A percentile compares a stretch with the other conserved stretches of the same genome.
phyloP scores from a whole-genome alignment of 176 grass and related monocot species.

The Carex parvula region DNA sequence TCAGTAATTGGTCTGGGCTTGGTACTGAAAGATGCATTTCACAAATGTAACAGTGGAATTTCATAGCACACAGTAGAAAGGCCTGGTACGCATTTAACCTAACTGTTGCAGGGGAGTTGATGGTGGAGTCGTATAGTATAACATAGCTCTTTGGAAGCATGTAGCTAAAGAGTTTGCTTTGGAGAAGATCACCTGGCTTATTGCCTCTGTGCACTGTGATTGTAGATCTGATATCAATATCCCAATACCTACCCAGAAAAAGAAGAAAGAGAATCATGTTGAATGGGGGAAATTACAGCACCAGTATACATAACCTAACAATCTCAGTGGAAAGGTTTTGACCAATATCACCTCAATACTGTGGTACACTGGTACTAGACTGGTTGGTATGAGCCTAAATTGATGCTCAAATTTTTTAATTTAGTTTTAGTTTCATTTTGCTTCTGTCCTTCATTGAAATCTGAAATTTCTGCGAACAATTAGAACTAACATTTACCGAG shows the following conservation, averaged over 20 bases:
- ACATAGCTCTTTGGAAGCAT: constrained; percentile 81
- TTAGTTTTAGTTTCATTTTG: neutral
- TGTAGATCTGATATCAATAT: constrained; percentile 54
- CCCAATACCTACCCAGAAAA: constrained; percentile 64
- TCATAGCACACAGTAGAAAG: constrained; percentile 89
- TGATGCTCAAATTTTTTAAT: neutral
- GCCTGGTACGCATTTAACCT: constrained; percentile 76
- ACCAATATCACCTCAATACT: constrained; percentile 4
- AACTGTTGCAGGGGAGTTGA: constrained; percentile 62
- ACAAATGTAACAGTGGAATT: constrained; percentile 75
- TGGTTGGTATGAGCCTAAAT: neutral
- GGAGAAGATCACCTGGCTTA: constrained; percentile 40
- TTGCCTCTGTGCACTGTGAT: constrained; percentile 50
- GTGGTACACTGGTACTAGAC: neutral
- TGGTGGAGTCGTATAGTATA: constrained; percentile 76
- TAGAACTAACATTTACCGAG: constrained; percentile 44
- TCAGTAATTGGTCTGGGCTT: constrained; percentile 36
- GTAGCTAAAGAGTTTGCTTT: constrained; percentile 48
- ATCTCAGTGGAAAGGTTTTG: neutral
- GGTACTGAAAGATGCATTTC: constrained; percentile 31
- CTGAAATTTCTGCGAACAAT: neutral
- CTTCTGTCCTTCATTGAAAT: neutral
- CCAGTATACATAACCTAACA: neutral
- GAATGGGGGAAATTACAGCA: constrained; percentile 16
- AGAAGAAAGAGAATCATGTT: constrained; percentile 18